Evolutionary conservation across 805 yeast species (phyloP), one percentile per base, ranked within the genome.

Genomic region (Hanseniaspora lindneri): DNA sequence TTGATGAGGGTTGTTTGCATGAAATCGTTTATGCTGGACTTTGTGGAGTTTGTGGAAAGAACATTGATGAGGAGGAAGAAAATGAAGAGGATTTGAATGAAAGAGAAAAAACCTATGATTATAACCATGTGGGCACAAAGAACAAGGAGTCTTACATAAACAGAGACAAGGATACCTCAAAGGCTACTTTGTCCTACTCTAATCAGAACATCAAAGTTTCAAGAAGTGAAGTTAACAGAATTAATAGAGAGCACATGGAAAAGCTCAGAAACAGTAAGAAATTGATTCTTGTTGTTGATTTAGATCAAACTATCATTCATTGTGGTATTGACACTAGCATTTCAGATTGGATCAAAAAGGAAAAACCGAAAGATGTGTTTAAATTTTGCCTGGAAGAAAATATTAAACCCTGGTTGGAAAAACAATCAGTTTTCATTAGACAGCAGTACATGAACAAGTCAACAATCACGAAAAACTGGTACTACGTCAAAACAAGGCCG

Each of bases 251-350:
- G 27, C 72, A 87, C 46, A 76, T 85, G 4, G 67, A 70, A 50
- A 69, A 81, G 51, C 69, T 92, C 41, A 64, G 78, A 5, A 61
- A 69, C 14, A 83, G 77, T 47, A 68, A 73, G 51, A 85, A 84
- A 61, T 69, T 92, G 53, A 87, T 92, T 27, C 70, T 92, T 50
- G 97, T 92, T 25, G 98, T 92, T 4, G 98, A 92, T 69, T 71
- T 92, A 54, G 98, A 92, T 66, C 98, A 92, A 63, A 92, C 98
- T 0, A 94, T 92, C 4, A 89, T 92, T 28, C 98, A 92, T 60
- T 95, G 96, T 36, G 89, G 96, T 4, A 96, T 89, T 16, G 98
- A 92, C 61, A 96, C 30, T 6, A 46, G 35, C 23, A 94, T 92
- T 27, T 92, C 92, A 0, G 95, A 85, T 59, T 92, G 98, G 98